Percentiles rank a stretch among this genome's conserved stretches.
phyloP scores from a whole-genome alignment of 192 early-diverging fungal species.

The Coemansia javaensis region DNA sequence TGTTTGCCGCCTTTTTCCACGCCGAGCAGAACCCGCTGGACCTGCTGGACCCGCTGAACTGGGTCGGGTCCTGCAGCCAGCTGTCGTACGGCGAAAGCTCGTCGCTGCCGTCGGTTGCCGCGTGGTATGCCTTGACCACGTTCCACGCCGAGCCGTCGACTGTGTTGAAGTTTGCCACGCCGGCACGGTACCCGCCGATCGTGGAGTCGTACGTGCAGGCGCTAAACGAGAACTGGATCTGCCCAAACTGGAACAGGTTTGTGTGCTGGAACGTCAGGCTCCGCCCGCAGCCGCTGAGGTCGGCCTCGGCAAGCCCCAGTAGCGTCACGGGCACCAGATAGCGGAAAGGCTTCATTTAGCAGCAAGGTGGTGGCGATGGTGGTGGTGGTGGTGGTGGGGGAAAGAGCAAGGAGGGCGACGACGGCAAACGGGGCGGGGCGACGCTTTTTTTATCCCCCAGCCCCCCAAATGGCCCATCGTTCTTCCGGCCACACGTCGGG shows the following conservation, averaged over 20 bases:
- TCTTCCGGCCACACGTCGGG: no score
- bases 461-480: no score
- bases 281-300: conserved; percentile 38
- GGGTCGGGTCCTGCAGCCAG: conserved; percentile 10
- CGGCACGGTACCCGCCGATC: conserved; percentile 48
- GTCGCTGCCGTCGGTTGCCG: conserved; percentile 10
- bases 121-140: conserved; percentile 16
- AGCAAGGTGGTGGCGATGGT: no score
- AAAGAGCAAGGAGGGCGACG: no score
- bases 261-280: conserved; percentile 46
- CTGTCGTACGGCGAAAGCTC: conserved; percentile 37
- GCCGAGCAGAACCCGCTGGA: conserved; percentile 44
- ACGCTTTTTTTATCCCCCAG: no score
- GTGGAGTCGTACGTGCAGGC: conserved; percentile 38
- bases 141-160: conserved; percentile 22
- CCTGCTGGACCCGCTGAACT: neutral
- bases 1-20: conserved; percentile 7
- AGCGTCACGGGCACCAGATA: neutral
- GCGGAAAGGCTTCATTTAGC: no score
- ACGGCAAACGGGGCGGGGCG: no score
- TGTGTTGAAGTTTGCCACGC: conserved; percentile 54
- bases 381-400: no score
- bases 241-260: conserved; percentile 46
- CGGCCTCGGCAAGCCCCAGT: conserved; percentile 7
- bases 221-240: conserved; percentile 33